Conservation (phyloP, 2,329 filamentous ascomycete genomes). For the Blastomyces silverae region DNA sequence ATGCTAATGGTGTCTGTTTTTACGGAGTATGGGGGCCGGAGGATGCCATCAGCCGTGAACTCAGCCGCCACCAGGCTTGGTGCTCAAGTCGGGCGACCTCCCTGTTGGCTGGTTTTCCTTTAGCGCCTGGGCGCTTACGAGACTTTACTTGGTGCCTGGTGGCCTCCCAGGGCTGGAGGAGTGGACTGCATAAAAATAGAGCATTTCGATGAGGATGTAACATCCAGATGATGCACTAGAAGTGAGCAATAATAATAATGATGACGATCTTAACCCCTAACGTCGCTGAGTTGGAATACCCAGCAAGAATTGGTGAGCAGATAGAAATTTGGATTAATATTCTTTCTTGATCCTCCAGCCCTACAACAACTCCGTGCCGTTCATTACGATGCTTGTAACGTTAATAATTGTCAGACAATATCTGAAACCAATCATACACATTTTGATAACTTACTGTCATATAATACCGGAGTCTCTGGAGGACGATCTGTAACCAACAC, state of each 20-base stretch:
- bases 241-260: not conserved
- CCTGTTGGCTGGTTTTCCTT: not conserved
- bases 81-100: not conserved
- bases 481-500: not conserved
- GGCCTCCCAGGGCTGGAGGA: not conserved
- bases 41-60: not conserved
- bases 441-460: not conserved
- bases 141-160: not conserved
- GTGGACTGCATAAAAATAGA: not conserved
- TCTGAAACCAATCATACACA: not conserved
- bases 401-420: not conserved
- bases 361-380: not conserved
- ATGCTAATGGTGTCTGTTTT: constrained; percentile 1
- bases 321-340: not conserved
- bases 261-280: not conserved
- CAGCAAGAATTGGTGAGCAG: not conserved
- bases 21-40: not conserved
- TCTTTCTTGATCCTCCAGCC: not conserved
- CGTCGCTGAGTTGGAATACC: not conserved
- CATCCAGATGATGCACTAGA: not conserved
- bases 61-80: too few relatives aligned
- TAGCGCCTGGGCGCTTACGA: constrained; percentile 2
- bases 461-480: not conserved
- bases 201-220: not conserved
- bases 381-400: not conserved